Base-by-base conservation (phyloP, 805 yeast genomes). In the Saccharomycopsis amapae region DNA sequence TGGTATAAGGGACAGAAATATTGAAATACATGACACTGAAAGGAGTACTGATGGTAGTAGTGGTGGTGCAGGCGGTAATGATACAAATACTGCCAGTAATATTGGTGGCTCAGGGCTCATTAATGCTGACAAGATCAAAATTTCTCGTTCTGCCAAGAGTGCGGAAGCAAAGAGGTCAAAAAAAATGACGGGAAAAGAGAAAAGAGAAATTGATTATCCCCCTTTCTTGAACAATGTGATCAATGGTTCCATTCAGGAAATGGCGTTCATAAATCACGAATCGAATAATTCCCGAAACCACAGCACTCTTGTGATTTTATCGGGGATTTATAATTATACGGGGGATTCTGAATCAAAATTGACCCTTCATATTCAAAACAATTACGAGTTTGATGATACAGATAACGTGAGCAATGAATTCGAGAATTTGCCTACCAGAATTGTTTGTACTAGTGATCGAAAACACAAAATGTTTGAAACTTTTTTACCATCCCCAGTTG, bases 1-100 rank as follows among this genome's bases (percentile, higher is more conserved):
- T 58, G 85, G 88, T 0, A 61, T 72, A 12, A 66, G 72, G 44
- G 71, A 72, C 38, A 39, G 61, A 45, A 46, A 61, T 53, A 59
- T 65, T 56, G 34, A 56, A 10, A 60, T 55, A 4, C 55, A 52
- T 10, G 58, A 55, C 19, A 52, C 45, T 17, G 43, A 45, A 55
- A 3, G 61, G 58, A 17, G 55, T 55, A 70, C 15, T 53, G 64
- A 54, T 61, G 63, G 50, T 55, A 67, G n/a, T 43, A 61, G 62
- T 30, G 49, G 65, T 24, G 67, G 57, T 44, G 64, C 59, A 48
- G 55, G 57, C 40, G 62, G 66, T 22, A 55, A 60, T 39, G 52
- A 50, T 9, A 53, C 64, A 59, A 9, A 7, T 26, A 26, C 12
- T 9, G 30, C 12, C 12, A 26, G 12, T 9, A 26, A 26, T 9